Conservation (phyloP, 2,329 filamentous ascomycete species). For the Hypoxylon sp. region DNA sequence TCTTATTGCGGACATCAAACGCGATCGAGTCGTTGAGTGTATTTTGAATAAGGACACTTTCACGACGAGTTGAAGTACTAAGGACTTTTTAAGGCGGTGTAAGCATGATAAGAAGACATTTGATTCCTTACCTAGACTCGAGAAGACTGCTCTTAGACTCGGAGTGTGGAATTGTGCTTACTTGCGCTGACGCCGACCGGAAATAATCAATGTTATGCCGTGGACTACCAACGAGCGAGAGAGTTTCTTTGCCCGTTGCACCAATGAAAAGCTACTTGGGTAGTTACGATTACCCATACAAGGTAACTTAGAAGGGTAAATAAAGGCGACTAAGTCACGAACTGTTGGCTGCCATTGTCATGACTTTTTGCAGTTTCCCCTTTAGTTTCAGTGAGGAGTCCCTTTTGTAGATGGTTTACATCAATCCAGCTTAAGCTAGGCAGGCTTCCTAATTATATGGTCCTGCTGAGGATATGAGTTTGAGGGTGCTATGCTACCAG, state of each 20-base stretch:
- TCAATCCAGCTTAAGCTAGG: too few relatives aligned
- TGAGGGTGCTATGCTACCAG: neutral
- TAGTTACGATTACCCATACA: too few relatives aligned
- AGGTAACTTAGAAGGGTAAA: neutral
- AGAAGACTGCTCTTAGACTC: neutral
- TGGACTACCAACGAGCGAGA: neutral
- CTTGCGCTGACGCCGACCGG: conserved; percentile 23
- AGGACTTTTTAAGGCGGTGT: neutral
- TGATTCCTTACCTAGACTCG: neutral
- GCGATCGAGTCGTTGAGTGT: neutral
- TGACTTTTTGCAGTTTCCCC: neutral
- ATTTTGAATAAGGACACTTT: neutral
- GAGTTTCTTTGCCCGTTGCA: conserved; percentile 1
- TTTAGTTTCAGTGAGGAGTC: neutral
- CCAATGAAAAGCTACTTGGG: neutral
- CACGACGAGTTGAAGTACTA: neutral
- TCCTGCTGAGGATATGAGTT: neutral
- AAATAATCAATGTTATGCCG: conserved; percentile 8
- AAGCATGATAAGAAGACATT: neutral
- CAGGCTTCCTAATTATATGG: too few relatives aligned
- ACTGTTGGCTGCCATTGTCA: neutral
- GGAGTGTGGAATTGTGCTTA: conserved; percentile 4
- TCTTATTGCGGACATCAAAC: neutral
- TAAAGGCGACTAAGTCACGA: neutral
- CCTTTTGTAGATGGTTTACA: neutral